Percentiles rank a stretch among this genome's conserved stretches.
Evolutionary conservation across 768 basidiomycete species (phyloP).

Genomic region (Lentinula aciculospora): DNA sequence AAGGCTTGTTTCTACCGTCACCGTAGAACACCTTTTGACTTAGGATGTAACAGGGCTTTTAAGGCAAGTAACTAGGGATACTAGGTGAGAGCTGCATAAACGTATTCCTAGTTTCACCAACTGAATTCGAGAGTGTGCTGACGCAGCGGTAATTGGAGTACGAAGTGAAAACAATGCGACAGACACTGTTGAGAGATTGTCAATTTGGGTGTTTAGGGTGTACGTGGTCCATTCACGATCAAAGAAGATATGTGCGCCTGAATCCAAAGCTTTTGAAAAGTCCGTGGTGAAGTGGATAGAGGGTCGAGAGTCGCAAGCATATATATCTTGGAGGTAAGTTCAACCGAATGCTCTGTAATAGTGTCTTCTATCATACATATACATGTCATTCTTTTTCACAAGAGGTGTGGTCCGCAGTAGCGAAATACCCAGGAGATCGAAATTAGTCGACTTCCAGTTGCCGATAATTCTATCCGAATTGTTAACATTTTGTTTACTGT

Average conservation of each 20-base stretch:
- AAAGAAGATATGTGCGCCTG: constrained; percentile 24
- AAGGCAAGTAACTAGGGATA: background rate
- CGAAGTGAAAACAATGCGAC: constrained; percentile 63
- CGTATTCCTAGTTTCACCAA: constrained; percentile 56
- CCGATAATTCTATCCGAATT: too few relatives aligned
- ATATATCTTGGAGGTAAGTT: constrained; percentile 67
- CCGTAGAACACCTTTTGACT: background rate
- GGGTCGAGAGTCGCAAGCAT: constrained; percentile 63
- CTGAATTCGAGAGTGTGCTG: constrained; percentile 77
- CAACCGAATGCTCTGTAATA: background rate
- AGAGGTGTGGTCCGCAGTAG: constrained; percentile 60
- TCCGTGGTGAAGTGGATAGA: constrained; percentile 64
- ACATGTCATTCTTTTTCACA: constrained; percentile 21
- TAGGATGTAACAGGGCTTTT: background rate
- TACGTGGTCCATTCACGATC: constrained; percentile 53
- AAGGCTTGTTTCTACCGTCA: constrained; percentile 29
- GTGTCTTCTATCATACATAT: background rate
- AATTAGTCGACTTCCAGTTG: background rate
- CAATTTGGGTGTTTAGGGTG: constrained; percentile 33
- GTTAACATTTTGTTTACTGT: too few relatives aligned
- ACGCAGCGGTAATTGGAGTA: constrained; percentile 79
- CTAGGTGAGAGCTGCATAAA: background rate
- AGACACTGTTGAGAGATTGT: constrained; percentile 29
- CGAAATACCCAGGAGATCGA: constrained; percentile 58
- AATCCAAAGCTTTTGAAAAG: constrained; percentile 38